Percentiles rank a stretch among this genome's conserved stretches.
Evolutionary conservation across 2,329 filamentous ascomycete species (phyloP).

Genomic region (Diaporthe sp.): DNA sequence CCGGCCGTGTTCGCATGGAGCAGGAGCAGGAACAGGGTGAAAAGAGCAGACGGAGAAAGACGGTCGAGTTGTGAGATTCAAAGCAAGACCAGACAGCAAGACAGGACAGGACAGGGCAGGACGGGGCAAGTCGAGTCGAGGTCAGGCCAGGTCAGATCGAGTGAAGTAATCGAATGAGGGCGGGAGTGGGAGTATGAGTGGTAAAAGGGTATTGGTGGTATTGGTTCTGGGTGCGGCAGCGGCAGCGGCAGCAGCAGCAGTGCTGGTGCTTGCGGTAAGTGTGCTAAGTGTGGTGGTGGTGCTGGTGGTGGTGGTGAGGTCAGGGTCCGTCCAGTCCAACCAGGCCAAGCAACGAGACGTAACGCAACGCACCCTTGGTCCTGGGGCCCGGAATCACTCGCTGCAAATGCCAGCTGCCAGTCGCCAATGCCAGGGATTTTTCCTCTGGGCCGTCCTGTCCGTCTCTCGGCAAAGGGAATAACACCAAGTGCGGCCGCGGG

Average conservation of each 20-base stretch:
- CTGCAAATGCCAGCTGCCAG: not conserved
- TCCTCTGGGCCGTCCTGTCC: not conserved
- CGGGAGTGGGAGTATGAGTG: not conserved
- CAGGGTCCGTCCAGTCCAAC: not conserved
- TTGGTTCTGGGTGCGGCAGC: slow-evolving; percentile 13
- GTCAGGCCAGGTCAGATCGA: slow-evolving; percentile 4
- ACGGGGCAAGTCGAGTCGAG: slow-evolving; percentile 1
- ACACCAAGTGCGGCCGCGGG: slow-evolving; percentile 11
- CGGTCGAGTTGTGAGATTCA: not conserved
- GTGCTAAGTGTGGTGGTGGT: not conserved
- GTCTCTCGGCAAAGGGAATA: slow-evolving; percentile 23
- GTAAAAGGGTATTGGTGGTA: slow-evolving; percentile 9
- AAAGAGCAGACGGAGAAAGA: slow-evolving; percentile 4
- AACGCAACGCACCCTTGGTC: not conserved
- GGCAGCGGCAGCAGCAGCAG: not conserved
- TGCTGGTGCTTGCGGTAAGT: not conserved
- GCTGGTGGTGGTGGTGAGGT: not conserved
- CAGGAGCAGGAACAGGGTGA: not conserved
- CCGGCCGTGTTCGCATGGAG: slow-evolving; percentile 11
- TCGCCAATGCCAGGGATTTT: not conserved
- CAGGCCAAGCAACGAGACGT: not conserved
- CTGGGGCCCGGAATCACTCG: slow-evolving; percentile 7
- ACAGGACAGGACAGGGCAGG: not conserved
- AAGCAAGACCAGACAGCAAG: not conserved
- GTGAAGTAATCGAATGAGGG: slow-evolving; percentile 16